Evolutionary conservation across 441 rosid species (phyloP).

Genomic region (Biscutella laevigata): DNA sequence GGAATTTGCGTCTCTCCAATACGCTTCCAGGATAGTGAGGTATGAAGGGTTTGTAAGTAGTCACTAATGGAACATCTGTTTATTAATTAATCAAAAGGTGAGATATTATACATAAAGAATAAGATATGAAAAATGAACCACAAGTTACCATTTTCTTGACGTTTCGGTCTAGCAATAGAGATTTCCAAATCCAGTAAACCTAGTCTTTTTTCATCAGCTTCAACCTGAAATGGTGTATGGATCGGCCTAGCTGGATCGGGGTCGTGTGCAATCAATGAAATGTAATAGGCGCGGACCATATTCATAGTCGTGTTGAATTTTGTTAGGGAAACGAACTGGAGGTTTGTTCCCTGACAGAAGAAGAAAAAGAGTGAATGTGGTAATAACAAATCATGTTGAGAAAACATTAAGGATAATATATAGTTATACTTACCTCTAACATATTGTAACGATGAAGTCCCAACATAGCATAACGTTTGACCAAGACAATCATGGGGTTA

Average conservation of each 20-base stretch:
- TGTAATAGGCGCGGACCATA: neutral
- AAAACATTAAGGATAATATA: neutral
- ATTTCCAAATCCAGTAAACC: neutral
- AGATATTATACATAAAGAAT: neutral
- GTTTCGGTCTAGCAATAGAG: neutral
- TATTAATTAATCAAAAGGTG: neutral
- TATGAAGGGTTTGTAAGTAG: neutral
- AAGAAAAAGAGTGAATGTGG: neutral
- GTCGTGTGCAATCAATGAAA: neutral
- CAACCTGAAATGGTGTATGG: neutral
- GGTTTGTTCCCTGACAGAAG: neutral
- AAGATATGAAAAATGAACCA: neutral
- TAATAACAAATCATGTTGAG: neutral
- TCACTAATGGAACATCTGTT: neutral
- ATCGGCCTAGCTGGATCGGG: neutral
- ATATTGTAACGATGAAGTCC: conserved; percentile 12
- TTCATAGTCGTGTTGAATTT: neutral
- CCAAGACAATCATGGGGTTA: neutral
- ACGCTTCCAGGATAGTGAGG: neutral
- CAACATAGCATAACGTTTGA: neutral
- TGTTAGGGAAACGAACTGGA: fast-evolving
- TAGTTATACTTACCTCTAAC: neutral
- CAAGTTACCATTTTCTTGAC: neutral
- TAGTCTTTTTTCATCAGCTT: neutral
- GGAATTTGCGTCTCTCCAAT: neutral